Conservation (phyloP, 2,329 filamentous ascomycete species). For the Epichloe sp. region DNA sequence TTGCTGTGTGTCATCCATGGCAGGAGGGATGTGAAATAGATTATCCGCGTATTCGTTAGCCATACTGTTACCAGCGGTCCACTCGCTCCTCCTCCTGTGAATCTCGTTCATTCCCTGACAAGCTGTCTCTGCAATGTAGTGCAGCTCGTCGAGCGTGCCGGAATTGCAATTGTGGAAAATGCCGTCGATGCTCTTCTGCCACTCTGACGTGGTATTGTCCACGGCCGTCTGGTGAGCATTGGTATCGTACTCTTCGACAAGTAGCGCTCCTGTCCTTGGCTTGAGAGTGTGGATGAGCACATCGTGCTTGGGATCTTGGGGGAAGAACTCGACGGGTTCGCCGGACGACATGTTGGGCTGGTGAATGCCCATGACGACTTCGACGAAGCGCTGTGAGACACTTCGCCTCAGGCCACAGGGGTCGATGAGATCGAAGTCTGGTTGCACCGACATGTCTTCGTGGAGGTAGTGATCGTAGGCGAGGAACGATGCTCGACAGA, state of each 20-base stretch:
- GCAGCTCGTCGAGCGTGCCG: slow-evolving; percentile 29
- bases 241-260: slow-evolving; percentile 22
- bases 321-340: slow-evolving; percentile 23
- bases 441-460: slow-evolving; percentile 15
- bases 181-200: slow-evolving; percentile 30
- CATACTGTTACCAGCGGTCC: slow-evolving; percentile 16
- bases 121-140: slow-evolving; percentile 30
- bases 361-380: slow-evolving; percentile 27
- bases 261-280: slow-evolving; percentile 12
- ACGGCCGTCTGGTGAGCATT: slow-evolving; percentile 24
- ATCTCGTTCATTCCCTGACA: slow-evolving; percentile 30
- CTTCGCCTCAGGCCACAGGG: slow-evolving; percentile 26
- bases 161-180: slow-evolving; percentile 30
- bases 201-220: slow-evolving; percentile 27
- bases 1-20: slow-evolving; percentile 5
- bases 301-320: slow-evolving; percentile 14
- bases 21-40: slow-evolving; percentile 7
- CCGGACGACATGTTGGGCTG: slow-evolving; percentile 23
- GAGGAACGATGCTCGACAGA: slow-evolving; percentile 31
- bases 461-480: slow-evolving; percentile 28
- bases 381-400: slow-evolving; percentile 33
- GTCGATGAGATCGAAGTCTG: slow-evolving; percentile 28
- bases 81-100: slow-evolving; percentile 21
- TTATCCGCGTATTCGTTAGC: slow-evolving; percentile 21
- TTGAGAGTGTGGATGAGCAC: slow-evolving; percentile 12